Evolutionary conservation across 345 rosid species (phyloP).

Genomic region (Gynandropsis gynandra): DNA sequence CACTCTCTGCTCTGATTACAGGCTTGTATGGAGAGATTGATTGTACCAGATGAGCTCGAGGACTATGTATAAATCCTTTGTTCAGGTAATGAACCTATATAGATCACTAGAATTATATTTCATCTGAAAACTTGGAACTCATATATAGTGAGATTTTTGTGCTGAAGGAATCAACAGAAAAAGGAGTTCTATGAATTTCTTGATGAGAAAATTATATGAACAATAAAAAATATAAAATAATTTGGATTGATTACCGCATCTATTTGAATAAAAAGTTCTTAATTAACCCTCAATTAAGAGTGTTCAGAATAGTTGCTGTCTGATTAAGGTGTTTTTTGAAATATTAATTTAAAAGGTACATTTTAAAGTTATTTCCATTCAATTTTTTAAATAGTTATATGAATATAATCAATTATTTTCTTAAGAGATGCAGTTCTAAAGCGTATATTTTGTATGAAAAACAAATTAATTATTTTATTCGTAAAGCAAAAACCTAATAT

Average conservation of each 20-base stretch:
- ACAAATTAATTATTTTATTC: slow-evolving; percentile 4
- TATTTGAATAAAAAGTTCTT: too few relatives aligned
- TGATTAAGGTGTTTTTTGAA: background rate
- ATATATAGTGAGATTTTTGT: too few relatives aligned
- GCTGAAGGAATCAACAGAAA: slow-evolving; percentile 1
- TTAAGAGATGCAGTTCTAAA: slow-evolving; percentile 21
- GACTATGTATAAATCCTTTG: slow-evolving; percentile 21
- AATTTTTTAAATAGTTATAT: background rate
- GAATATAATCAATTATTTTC: too few relatives aligned
- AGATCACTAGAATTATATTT: slow-evolving; percentile 6
- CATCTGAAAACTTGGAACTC: slow-evolving; percentile 15
- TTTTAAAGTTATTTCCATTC: background rate
- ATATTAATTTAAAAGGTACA: background rate
- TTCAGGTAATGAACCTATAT: slow-evolving; percentile 8
- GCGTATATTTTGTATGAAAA: slow-evolving; percentile 21
- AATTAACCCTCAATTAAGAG: too few relatives aligned
- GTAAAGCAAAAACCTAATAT: slow-evolving; percentile 21
- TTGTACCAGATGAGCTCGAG: slow-evolving; percentile 24
- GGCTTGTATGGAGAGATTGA: slow-evolving; percentile 29
- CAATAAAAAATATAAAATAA: too few relatives aligned
- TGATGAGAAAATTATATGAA: too few relatives aligned
- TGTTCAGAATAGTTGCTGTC: too few relatives aligned
- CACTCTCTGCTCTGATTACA: slow-evolving; percentile 6
- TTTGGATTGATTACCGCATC: too few relatives aligned
- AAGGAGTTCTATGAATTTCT: too few relatives aligned